Evolutionary conservation across 1,284 basidiomycete genomes (phyloP).

Genomic region (Gymnopus androsaceus): DNA sequence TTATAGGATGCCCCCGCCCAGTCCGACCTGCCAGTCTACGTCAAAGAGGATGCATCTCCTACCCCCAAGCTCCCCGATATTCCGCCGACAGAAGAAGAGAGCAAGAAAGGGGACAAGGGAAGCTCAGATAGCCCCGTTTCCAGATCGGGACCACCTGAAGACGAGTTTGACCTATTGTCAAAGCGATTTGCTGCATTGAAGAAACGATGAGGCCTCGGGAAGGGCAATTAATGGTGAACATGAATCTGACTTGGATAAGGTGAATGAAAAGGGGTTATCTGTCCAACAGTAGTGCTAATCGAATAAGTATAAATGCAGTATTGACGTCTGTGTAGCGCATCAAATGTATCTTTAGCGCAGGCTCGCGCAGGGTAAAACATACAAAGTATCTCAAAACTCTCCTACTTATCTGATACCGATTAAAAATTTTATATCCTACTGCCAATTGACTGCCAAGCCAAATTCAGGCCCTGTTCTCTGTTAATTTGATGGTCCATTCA

Average conservation of each 20-base stretch:
- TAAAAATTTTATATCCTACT: no score
- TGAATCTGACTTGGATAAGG: no score
- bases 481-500: no score
- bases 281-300: neutral
- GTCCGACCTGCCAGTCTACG: slow-evolving; percentile 3
- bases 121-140: slow-evolving; percentile 21
- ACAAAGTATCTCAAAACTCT: neutral
- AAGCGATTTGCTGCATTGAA: slow-evolving; percentile 81
- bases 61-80: slow-evolving; percentile 24
- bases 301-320: slow-evolving; percentile 3
- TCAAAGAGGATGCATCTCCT: slow-evolving; percentile 4
- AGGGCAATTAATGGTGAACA: slow-evolving; percentile 13
- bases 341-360: neutral
- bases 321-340: neutral
- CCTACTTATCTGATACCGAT: no score
- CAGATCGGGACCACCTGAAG: slow-evolving; percentile 41
- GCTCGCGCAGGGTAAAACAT: neutral
- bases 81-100: slow-evolving; percentile 46
- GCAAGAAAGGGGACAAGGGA: slow-evolving; percentile 26
- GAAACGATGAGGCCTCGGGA: slow-evolving; percentile 54
- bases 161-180: slow-evolving; percentile 72
- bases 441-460: no score
- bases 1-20: neutral
- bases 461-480: no score
- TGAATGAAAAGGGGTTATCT: neutral